Evolutionary conservation across 148 eudicot genomes (phyloP), one percentile per base, ranked within the genome.

Genomic region (Fagopyrum homotropicum): DNA sequence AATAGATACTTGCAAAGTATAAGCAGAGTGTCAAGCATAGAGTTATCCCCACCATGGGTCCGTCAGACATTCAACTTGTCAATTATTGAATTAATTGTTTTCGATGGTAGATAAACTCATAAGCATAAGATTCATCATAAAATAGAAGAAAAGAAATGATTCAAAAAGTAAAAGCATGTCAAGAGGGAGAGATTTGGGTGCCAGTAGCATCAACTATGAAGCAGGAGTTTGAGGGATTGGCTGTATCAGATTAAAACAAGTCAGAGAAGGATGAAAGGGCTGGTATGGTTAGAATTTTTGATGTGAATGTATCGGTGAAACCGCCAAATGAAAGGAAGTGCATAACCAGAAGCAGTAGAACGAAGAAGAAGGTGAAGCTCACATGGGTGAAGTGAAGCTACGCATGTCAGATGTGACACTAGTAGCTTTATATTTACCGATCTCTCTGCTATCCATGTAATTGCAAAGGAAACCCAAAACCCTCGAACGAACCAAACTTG

Each of bases 401-500:
- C 17, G 46, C 71, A 66, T 66, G 9, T 17, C 46, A 12, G 71
- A 66, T 35, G 17, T 43, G n/a, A 64, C 14, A 35, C 87, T 83
- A 69, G 86, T 86, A 76, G 78, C 88, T 81, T 85, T 78, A 77
- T 83, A 61, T 61, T 48, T 56, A 75, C 77, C 82, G 52, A 64
- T 49, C 74, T 79, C 73, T 79, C 69, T 81, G 76, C 87, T 82
- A 77, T 82, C 83, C 81, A 60, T 26, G 68, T 26, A 84, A 82
- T 79, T 35, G 40, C 40, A 35, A 35, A 35, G 30, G 73, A 78
- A 60, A 73, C 72, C 15, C 6, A 29, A 49, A 73, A 52, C 17
- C 75, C 75, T 73, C 72, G 57, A 55, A 45, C 72, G 57, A 55
- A 45, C 12, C 74, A 35, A 35, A 35, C 2, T 35, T 35, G 40